Percentiles rank a stretch among this genome's conserved stretches.
These are phyloP conservation scores for Sporothrix variecibatus DNA, from an alignment of 2,329 filamentous ascomycete species.

Conservation along the genomic window DNA sequence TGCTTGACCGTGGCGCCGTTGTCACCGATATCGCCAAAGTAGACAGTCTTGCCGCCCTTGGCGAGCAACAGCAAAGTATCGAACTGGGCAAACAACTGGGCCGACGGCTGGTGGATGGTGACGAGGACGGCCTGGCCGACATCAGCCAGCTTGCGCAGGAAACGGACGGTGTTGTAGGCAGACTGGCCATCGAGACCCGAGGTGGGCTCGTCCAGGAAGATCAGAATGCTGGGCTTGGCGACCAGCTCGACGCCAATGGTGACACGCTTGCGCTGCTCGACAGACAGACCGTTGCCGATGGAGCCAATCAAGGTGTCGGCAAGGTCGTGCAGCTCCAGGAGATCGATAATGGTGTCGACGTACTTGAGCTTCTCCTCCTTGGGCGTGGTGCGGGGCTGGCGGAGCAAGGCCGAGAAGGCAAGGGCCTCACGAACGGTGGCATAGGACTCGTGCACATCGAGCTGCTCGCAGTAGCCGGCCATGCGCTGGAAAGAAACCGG, in stretches of 20 bases:
- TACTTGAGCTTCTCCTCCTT: conserved; percentile 59
- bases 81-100: conserved; percentile 83
- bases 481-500: conserved; percentile 55
- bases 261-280: conserved; percentile 69
- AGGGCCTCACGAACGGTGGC: conserved; percentile 66
- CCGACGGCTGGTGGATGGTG: conserved; percentile 89
- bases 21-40: conserved; percentile 81
- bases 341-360: conserved; percentile 58
- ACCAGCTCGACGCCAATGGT: conserved; percentile 90
- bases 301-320: conserved; percentile 61
- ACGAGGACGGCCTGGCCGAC: conserved; percentile 86
- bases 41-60: conserved; percentile 76
- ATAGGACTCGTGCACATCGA: conserved; percentile 62
- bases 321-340: conserved; percentile 60
- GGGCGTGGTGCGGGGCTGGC: conserved; percentile 57
- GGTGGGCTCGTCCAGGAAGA: conserved; percentile 80
- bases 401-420: conserved; percentile 62
- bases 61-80: conserved; percentile 79
- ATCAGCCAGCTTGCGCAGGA: conserved; percentile 73
- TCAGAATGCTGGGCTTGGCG: conserved; percentile 73
- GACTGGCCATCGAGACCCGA: conserved; percentile 72
- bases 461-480: conserved; percentile 64
- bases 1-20: conserved; percentile 61
- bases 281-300: conserved; percentile 68
- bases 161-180: conserved; percentile 75